phyloP scores from a whole-genome alignment of 2,329 filamentous ascomycete species.

The Emericellopsis cladophorae region DNA sequence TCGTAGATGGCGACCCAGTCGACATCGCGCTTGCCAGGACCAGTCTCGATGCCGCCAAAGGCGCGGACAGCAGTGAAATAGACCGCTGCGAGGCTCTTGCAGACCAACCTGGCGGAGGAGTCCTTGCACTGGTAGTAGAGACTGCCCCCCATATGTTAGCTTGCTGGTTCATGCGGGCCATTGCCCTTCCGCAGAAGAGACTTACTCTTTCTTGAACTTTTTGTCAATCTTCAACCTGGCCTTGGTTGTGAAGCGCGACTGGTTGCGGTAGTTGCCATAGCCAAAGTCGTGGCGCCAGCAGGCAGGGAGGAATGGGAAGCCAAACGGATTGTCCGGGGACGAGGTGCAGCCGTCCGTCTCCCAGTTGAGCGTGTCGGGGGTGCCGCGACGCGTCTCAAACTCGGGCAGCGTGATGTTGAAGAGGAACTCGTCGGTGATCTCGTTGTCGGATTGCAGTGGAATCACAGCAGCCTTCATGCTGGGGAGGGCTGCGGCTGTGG shows the following conservation, averaged over 20 bases:
- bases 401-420: slow-evolving; percentile 26
- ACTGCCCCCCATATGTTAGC: slow-evolving; percentile 6
- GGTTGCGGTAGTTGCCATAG: slow-evolving; percentile 37
- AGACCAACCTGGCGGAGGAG: slow-evolving; percentile 7
- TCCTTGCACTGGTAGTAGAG: slow-evolving; percentile 16
- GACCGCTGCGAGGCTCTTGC: slow-evolving; percentile 16
- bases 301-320: slow-evolving; percentile 26
- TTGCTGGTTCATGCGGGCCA: background rate
- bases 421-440: slow-evolving; percentile 31
- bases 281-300: slow-evolving; percentile 46
- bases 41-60: slow-evolving; percentile 15
- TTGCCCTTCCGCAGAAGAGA: background rate
- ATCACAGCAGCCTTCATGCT: slow-evolving; percentile 1
- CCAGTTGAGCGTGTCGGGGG: slow-evolving; percentile 27
- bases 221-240: slow-evolving; percentile 31
- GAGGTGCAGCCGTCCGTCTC: slow-evolving; percentile 26
- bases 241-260: slow-evolving; percentile 29
- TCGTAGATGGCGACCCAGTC: slow-evolving; percentile 9
- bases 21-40: slow-evolving; percentile 9
- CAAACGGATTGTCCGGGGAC: slow-evolving; percentile 28
- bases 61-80: slow-evolving; percentile 18
- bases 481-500: slow-evolving; percentile 12
- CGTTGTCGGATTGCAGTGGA: slow-evolving; percentile 9
- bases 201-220: slow-evolving; percentile 34
- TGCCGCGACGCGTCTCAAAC: slow-evolving; percentile 27